A percentile compares a stretch with the other conserved stretches of the same genome.
These are phyloP conservation scores for Aspergillus calidoustus DNA, from an alignment of 2,329 filamentous ascomycete genomes.

Conservation along the genomic window DNA sequence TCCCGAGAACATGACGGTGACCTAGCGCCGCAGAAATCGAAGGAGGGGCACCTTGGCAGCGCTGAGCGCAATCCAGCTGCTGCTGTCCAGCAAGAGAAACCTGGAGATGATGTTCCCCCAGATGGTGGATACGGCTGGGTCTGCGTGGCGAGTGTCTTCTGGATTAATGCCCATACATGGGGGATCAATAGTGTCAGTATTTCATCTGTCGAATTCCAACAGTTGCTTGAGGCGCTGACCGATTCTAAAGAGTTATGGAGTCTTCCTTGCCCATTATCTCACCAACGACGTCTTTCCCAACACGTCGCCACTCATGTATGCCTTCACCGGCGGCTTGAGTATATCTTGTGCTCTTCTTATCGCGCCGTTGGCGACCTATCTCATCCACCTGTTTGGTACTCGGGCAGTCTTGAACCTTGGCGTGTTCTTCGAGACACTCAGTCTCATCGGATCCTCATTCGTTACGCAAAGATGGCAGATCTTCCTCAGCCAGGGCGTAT, in stretches of 20 bases:
- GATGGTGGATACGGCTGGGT: conserved; percentile 69
- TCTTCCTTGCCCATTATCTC: conserved; percentile 66
- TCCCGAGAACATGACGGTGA: conserved; percentile 24
- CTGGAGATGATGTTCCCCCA: conserved; percentile 42
- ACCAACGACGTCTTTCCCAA: conserved; percentile 59
- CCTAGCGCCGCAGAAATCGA: neutral
- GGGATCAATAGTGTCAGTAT: conserved; percentile 67
- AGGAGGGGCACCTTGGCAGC: conserved; percentile 2
- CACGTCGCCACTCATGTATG: conserved; percentile 60
- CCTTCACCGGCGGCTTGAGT: conserved; percentile 64
- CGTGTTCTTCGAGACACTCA: conserved; percentile 58
- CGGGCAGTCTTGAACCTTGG: conserved; percentile 60
- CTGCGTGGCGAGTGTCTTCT: conserved; percentile 58
- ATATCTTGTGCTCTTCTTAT: conserved; percentile 63
- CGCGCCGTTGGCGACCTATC: conserved; percentile 60
- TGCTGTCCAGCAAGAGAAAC: conserved; percentile 29
- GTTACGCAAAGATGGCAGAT: conserved; percentile 63
- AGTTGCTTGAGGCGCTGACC: conserved; percentile 5
- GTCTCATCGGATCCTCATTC: conserved; percentile 62
- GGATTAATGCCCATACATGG: conserved; percentile 75
- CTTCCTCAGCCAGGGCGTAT: conserved; percentile 64
- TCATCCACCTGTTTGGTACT: conserved; percentile 58
- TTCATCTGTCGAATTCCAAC: neutral
- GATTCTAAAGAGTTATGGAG: conserved; percentile 51
- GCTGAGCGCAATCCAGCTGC: conserved; percentile 17